Base-by-base conservation (phyloP, 2,329 filamentous ascomycete species). In the Monilinia vaccinii-corymbosi region DNA sequence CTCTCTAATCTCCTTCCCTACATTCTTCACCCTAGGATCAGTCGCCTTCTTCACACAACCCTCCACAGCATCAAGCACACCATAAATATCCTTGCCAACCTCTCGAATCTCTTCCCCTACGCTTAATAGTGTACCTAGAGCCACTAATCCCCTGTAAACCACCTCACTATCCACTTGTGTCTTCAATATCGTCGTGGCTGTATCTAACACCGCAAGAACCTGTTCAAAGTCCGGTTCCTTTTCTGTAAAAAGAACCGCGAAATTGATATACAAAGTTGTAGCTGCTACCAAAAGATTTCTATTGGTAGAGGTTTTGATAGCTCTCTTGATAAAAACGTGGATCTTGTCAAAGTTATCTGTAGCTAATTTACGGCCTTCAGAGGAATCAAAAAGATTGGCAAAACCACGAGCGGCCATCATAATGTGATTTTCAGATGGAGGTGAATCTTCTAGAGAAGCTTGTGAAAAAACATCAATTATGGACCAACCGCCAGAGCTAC, bases 321-420 rank as follows among this genome's bases (percentile, higher is more conserved):
- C 81, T 2, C 77, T 73, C 5, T 89, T 76, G 5, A 88, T 81
- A 8, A 71, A 36, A n/a, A 13, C 42, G 40, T 71, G 67, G 28
- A 72, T 69, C 44, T 80, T 77, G 45, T 86, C 81, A 23, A 86
- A 83, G 47, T 78, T 76, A 23, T 75, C 76, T 14, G 82, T 79
- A 7, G 85, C 83, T 4, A 90, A 75, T 49, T 77, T 76, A 25
- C 89, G 83, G 18, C 94, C 94, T 60, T 86, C 79, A 0, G 83
- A 76, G 0, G 89, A 89, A 62, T 83, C 81, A 70, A 97, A 96
- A 9, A 97, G 77, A 67, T 99, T 99, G 34, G 85, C 86, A 52
- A 97, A 79, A 16, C 87, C 83, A 4, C 94, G 88, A 14, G 91
- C 79, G 0, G 87, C 86, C 78, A 99, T 88, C 87, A 97, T 96